Conservation (phyloP, 345 rosid genomes). For the Streptanthus diversifolius region DNA sequence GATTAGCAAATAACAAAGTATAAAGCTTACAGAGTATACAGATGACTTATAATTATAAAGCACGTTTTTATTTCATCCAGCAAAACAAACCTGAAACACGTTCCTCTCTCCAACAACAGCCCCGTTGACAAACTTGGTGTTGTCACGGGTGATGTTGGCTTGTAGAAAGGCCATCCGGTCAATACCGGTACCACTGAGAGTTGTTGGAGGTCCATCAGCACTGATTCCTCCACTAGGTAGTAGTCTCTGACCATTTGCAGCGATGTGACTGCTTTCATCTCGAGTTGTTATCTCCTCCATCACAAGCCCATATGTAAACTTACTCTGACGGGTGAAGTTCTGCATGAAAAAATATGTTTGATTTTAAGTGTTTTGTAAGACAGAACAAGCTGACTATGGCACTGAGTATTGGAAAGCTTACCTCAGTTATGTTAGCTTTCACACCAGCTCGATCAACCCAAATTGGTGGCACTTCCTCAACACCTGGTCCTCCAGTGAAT, state of each 20-base stretch:
- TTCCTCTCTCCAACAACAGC: slow-evolving; percentile 95
- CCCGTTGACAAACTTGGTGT: slow-evolving; percentile 88
- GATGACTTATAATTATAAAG: background rate
- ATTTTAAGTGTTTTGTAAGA: background rate
- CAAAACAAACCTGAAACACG: slow-evolving; percentile 83
- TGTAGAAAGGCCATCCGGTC: slow-evolving; percentile 90
- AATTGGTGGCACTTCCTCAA: slow-evolving; percentile 96
- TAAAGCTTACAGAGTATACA: slow-evolving; percentile 7
- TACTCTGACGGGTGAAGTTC: slow-evolving; percentile 98
- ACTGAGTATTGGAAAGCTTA: slow-evolving; percentile 31
- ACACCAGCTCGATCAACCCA: slow-evolving; percentile 99
- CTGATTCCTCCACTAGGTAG: slow-evolving; percentile 97
- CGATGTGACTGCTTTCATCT: slow-evolving; percentile 92
- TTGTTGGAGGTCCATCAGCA: slow-evolving; percentile 99
- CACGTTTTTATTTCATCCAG: background rate
- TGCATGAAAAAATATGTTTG: slow-evolving; percentile 30
- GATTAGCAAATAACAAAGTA: slow-evolving; percentile 6
- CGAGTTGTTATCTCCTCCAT: slow-evolving; percentile 98
- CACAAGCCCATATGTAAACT: slow-evolving; percentile 94
- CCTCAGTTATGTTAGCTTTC: slow-evolving; percentile 96
- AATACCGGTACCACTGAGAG: slow-evolving; percentile 95
- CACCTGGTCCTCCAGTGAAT: slow-evolving; percentile 96
- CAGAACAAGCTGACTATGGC: background rate
- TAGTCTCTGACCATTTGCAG: slow-evolving; percentile 84
- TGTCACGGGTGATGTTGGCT: slow-evolving; percentile 96